A percentile compares a stretch with the other conserved stretches of the same genome.
These are phyloP conservation scores for Metschnikowia koreensis DNA, from an alignment of 805 yeast genomes.

Conservation along the genomic window DNA sequence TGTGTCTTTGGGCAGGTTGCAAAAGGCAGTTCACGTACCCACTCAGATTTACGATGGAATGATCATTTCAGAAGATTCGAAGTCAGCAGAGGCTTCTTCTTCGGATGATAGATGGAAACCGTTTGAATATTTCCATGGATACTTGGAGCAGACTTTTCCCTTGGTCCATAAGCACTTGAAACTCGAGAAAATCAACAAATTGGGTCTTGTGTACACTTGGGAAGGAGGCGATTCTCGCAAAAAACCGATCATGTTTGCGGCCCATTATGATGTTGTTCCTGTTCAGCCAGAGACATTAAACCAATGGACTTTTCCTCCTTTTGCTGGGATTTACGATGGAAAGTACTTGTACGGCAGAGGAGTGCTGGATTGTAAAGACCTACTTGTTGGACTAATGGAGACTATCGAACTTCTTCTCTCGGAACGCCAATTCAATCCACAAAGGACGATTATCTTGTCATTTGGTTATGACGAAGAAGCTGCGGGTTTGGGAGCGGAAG, in stretches of 20 bases:
- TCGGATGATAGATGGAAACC: constrained; percentile 25
- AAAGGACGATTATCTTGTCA: constrained; percentile 44
- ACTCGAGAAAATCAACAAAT: constrained; percentile 48
- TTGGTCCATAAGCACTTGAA: constrained; percentile 46
- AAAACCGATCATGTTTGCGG: constrained; percentile 67
- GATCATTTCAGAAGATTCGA: constrained; percentile 26
- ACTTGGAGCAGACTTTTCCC: constrained; percentile 56
- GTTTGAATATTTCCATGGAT: constrained; percentile 46
- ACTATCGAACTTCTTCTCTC: constrained; percentile 32
- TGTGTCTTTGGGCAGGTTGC: constrained; percentile 22
- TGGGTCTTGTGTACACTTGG: constrained; percentile 65
- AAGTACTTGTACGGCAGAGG: constrained; percentile 36
- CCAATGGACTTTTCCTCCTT: constrained; percentile 70
- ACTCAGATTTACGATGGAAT: constrained; percentile 34
- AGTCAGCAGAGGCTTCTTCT: constrained; percentile 7
- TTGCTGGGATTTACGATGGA: constrained; percentile 59
- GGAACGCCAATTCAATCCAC: constrained; percentile 36
- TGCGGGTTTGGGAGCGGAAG: constrained; percentile 39
- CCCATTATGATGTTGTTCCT: constrained; percentile 84
- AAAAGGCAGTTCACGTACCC: constrained; percentile 31
- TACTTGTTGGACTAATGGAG: constrained; percentile 43
- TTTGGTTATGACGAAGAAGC: constrained; percentile 55
- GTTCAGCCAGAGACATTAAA: constrained; percentile 54
- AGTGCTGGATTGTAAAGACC: constrained; percentile 39
- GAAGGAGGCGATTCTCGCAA: constrained; percentile 52